Percentiles rank a stretch among this genome's conserved stretches.
Conservation (phyloP, 2,329 filamentous ascomycete species). For the Neofusicoccum sp. region DNA sequence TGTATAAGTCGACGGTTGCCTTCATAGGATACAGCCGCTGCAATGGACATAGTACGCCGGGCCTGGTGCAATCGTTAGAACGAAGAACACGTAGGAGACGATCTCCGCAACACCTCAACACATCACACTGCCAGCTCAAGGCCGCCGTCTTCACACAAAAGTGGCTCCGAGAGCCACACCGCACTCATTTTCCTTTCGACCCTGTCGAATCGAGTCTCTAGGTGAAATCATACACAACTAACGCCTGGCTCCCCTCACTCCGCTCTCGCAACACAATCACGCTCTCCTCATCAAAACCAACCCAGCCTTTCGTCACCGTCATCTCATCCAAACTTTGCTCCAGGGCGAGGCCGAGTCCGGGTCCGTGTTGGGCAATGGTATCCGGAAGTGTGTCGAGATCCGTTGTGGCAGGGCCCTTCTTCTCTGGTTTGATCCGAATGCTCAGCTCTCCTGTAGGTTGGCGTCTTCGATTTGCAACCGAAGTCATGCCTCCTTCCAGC, state of each 20-base stretch:
- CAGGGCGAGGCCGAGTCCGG: constrained; percentile 34
- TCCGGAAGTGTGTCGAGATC: constrained; percentile 7
- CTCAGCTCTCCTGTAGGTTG: constrained; percentile 50
- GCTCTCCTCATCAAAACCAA: constrained; percentile 89
- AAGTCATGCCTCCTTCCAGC: constrained; percentile 67
- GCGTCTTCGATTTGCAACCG: constrained; percentile 42
- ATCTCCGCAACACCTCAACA: not conserved
- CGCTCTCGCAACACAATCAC: constrained; percentile 81
- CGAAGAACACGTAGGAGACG: not conserved
- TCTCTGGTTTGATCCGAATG: constrained; percentile 51
- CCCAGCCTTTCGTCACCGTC: constrained; percentile 58
- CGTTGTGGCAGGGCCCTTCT: not conserved
- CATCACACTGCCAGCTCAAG: not conserved
- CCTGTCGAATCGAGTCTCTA: constrained; percentile 34
- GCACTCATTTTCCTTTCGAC: not conserved
- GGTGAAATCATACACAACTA: constrained; percentile 87
- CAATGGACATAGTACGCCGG: not conserved
- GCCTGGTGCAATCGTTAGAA: not conserved
- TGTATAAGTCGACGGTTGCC: not conserved
- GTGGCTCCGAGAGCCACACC: not conserved
- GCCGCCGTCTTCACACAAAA: not conserved
- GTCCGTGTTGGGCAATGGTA: constrained; percentile 28
- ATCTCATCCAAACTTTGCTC: constrained; percentile 31
- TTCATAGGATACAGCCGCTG: not conserved
- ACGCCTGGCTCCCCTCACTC: constrained; percentile 63